Evolutionary conservation across 768 basidiomycete species (phyloP).

Genomic region (Leccinum subgranulosum): DNA sequence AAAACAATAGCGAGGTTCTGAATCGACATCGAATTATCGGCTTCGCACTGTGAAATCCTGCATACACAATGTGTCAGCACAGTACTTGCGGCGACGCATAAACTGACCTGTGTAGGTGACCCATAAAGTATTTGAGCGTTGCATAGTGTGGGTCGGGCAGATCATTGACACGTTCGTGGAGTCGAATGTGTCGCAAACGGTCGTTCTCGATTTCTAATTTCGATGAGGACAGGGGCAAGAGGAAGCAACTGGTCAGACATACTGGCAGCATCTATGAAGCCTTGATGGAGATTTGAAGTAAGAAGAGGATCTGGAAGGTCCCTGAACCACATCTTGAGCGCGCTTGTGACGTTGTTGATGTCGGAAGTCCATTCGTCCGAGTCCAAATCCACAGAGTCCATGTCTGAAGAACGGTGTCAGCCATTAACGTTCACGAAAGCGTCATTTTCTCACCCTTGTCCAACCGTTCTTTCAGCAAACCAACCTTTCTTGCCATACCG

Average conservation of each 20-base stretch:
- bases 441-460: conserved; percentile 65
- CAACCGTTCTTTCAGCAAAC: conserved; percentile 73
- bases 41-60: conserved; percentile 74
- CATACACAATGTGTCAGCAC: conserved; percentile 9
- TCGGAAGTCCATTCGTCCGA: conserved; percentile 89
- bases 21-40: conserved; percentile 87
- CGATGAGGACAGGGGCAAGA: background rate
- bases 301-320: conserved; percentile 94
- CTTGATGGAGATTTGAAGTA: conserved; percentile 79
- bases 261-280: conserved; percentile 96
- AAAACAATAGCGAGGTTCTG: conserved; percentile 96
- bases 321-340: conserved; percentile 92
- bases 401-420: conserved; percentile 47
- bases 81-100: background rate
- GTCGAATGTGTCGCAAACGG: conserved; percentile 87
- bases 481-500: conserved; percentile 85
- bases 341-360: conserved; percentile 95
- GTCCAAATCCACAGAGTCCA: conserved; percentile 85
- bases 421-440: conserved; percentile 1
- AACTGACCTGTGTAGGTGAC: conserved; percentile 83
- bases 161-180: conserved; percentile 97
- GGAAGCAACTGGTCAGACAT: conserved; percentile 31
- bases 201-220: conserved; percentile 85
- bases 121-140: conserved; percentile 92
- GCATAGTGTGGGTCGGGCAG: conserved; percentile 99